A percentile compares a stretch with the other conserved stretches of the same genome.
Evolutionary conservation across 1,284 basidiomycete species (phyloP).

Genomic region (Singerocomus inundabilis): DNA sequence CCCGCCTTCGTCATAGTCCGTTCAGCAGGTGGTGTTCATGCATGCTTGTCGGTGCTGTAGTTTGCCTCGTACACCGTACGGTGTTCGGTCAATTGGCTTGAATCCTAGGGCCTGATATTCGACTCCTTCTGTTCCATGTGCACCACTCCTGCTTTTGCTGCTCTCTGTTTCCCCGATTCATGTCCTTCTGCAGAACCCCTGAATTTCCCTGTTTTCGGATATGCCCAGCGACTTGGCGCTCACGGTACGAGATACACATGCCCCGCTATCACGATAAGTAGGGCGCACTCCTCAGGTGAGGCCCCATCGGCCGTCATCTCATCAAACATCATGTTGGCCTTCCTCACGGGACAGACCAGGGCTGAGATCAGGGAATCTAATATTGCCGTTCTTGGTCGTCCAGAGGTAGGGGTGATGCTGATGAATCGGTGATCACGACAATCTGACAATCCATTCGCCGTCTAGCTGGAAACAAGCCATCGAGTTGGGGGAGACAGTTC

Average conservation of each 20-base stretch:
- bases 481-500: slow-evolving; percentile 51
- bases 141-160: neutral
- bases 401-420: slow-evolving; percentile 44
- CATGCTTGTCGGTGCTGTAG: slow-evolving; percentile 11
- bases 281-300: neutral
- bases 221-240: slow-evolving; percentile 6
- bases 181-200: neutral
- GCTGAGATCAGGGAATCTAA: slow-evolving; percentile 60
- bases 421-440: neutral
- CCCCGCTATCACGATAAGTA: slow-evolving; percentile 9
- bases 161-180: neutral
- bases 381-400: slow-evolving; percentile 54
- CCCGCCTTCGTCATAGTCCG: slow-evolving; percentile 10
- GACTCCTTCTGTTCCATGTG: slow-evolving; percentile 3
- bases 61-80: slow-evolving; percentile 9
- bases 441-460: neutral
- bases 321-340: slow-evolving; percentile 1
- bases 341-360: slow-evolving; percentile 42
- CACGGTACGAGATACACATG: slow-evolving; percentile 16
- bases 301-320: neutral
- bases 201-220: neutral
- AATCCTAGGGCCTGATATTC: slow-evolving; percentile 11
- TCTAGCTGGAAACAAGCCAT: slow-evolving; percentile 49
- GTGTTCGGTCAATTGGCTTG: slow-evolving; percentile 4
- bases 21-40: slow-evolving; percentile 9